phyloP scores from a whole-genome alignment of 1,284 basidiomycete genomes.

The Polyporus tsugae region DNA sequence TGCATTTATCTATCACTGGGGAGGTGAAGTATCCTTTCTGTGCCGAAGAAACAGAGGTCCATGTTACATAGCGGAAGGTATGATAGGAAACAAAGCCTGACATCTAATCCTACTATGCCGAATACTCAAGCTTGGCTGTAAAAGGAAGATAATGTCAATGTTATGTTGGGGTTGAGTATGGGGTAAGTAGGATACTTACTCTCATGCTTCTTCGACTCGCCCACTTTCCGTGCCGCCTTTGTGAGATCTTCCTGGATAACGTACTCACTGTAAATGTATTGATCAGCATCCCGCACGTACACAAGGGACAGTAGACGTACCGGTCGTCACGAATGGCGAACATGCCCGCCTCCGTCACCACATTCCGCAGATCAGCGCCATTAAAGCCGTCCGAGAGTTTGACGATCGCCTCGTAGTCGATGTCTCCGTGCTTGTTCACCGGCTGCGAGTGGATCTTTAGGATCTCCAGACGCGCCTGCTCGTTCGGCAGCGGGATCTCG shows the following conservation, averaged over 20 bases:
- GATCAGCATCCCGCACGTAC: neutral
- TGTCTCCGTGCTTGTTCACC: slow-evolving; percentile 95
- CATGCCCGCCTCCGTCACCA: slow-evolving; percentile 99
- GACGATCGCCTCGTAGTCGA: slow-evolving; percentile 97
- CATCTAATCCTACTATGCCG: slow-evolving; percentile 45
- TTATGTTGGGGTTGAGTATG: neutral
- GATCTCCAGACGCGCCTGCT: slow-evolving; percentile 95
- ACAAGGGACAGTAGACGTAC: slow-evolving; percentile 46
- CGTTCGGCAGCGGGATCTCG: slow-evolving; percentile 97
- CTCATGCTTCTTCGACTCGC: slow-evolving; percentile 96
- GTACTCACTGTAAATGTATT: slow-evolving; percentile 70
- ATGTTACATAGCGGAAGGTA: slow-evolving; percentile 21
- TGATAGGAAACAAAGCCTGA: slow-evolving; percentile 21
- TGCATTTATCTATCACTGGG: neutral
- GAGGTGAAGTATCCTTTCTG: neutral
- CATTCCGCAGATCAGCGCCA: slow-evolving; percentile 95
- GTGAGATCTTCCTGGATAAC: slow-evolving; percentile 95
- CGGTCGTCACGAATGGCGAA: slow-evolving; percentile 97
- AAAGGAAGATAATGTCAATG: slow-evolving; percentile 22
- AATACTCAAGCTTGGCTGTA: slow-evolving; percentile 68
- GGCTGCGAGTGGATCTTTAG: slow-evolving; percentile 97
- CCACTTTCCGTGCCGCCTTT: slow-evolving; percentile 97
- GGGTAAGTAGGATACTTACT: slow-evolving; percentile 56
- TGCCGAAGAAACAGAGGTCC: slow-evolving; percentile 12
- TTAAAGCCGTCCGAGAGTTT: slow-evolving; percentile 97